These are phyloP conservation scores for Marasmius fiardii DNA, from an alignment of 1,284 basidiomycete species.

Conservation along the genomic window DNA sequence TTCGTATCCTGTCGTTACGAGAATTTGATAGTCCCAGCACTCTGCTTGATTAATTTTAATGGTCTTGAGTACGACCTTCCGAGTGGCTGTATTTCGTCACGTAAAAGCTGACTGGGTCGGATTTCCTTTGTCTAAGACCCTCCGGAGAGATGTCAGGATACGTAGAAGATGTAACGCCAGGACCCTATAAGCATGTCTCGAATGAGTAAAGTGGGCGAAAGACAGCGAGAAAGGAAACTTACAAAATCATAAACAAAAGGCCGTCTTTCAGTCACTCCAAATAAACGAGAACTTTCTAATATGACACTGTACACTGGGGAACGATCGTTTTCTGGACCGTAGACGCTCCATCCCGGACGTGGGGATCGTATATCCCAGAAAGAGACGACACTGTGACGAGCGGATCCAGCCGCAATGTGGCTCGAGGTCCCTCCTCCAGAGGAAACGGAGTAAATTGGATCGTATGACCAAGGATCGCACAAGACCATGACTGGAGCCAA, in stretches of 20 bases:
- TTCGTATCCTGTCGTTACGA: too few relatives aligned
- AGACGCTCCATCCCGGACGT: conserved; percentile 63
- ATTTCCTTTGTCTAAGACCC: conserved; percentile 41
- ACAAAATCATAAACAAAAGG: conserved; percentile 77
- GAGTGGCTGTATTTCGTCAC: conserved; percentile 46
- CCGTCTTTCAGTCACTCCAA: conserved; percentile 69
- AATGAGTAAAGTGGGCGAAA: background rate
- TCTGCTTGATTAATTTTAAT: background rate
- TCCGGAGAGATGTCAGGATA: conserved; percentile 50
- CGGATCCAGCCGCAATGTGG: conserved; percentile 68
- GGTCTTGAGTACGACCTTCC: conserved; percentile 2
- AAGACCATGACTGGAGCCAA: conserved; percentile 57
- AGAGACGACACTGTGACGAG: conserved; percentile 68
- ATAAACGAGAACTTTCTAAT: conserved; percentile 70
- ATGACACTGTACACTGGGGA: conserved; percentile 71
- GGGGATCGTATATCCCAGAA: conserved; percentile 74
- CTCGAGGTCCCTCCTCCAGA: conserved; percentile 63
- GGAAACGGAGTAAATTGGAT: conserved; percentile 70
- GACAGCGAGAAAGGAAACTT: conserved; percentile 19
- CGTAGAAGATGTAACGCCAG: conserved; percentile 49
- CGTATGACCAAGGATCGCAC: conserved; percentile 61
- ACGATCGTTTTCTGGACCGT: conserved; percentile 70
- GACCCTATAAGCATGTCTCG: conserved; percentile 33
- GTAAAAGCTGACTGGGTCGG: conserved; percentile 41
- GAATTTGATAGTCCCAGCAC: too few relatives aligned